Base-by-base conservation (phyloP, 306 rosid species). In the Senna siamea region DNA sequence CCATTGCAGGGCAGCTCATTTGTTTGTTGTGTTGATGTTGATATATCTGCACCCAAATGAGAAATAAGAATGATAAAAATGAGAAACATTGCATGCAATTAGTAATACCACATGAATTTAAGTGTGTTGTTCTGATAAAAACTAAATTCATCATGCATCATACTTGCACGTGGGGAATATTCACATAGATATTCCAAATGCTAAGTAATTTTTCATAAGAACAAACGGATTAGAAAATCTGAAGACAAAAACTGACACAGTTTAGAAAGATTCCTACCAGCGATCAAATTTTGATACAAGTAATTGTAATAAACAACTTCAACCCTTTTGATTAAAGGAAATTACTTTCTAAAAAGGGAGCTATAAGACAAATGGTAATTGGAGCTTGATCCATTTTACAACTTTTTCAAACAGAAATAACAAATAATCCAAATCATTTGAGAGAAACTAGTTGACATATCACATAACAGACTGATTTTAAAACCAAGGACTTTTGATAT, bases 1-100 rank as follows among this genome's bases (percentile, higher is more conserved):
- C 99, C 99, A 94, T 92, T 5, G 92, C 98, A 70, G 98, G 97
- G 88, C 98, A 93, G 84, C 98, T 93, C 98, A 93, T 93, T 82
- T 93, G 97, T 65, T 93, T 93, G 92, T 93, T 93, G 81, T 93
- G 98, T 54, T 93, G 98, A 79, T 93, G 98, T 74, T 93, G 98
- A 79, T 93, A 93, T 62, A 80, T 89, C 98, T 93, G 90, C 75
- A 74, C 18, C 47, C 67, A 74, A 38, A 18, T 32, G 65, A 58
- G 41, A 30, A 58, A 28, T 56, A 26, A 26, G 60, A 54, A 38
- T 38, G 43, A 0, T 38, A 6, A 9, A 11, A 43, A 30, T 30
- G 40, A 32, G 40, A 32, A 51, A 50, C 34, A 43, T 15, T 10
- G 17, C 51, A 30, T 38, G 46, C 43, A 37, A 7, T 66, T 66